phyloP scores from a whole-genome alignment of 306 rosid genomes.

The Quercus mongolica region DNA sequence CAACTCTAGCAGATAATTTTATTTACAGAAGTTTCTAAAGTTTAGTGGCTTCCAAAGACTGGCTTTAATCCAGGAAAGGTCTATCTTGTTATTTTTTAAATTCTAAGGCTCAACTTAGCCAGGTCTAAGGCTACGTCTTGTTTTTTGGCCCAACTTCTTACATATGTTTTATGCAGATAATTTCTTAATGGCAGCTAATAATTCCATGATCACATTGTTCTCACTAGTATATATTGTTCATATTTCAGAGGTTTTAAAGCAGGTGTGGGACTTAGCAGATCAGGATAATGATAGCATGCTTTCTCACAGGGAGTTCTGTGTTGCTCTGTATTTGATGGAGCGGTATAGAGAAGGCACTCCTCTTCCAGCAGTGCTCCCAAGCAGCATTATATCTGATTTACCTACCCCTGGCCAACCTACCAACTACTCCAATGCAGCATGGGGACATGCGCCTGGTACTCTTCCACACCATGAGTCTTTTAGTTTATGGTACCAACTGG shows the following conservation, averaged over 20 bases:
- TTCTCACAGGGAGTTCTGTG: constrained; percentile 93
- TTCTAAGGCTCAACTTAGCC: neutral
- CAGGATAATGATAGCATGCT: constrained; percentile 99
- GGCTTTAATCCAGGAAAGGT: neutral
- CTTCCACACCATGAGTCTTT: constrained; percentile 5
- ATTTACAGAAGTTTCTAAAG: neutral
- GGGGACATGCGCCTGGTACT: constrained; percentile 74
- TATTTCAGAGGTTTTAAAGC: constrained; percentile 90
- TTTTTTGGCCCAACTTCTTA: constrained; percentile 12
- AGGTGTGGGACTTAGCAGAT: constrained; percentile 99
- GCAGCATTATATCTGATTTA: constrained; percentile 62
- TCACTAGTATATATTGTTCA: constrained; percentile 35
- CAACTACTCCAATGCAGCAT: constrained; percentile 43
- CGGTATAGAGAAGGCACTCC: constrained; percentile 83
- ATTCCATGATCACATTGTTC: constrained; percentile 32
- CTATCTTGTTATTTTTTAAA: neutral
- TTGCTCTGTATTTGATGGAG: constrained; percentile 94
- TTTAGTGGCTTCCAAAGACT: neutral
- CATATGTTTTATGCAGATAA: neutral
- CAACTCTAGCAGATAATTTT: neutral
- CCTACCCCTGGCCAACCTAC: constrained; percentile 57
- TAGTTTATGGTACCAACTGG: constrained; percentile 8
- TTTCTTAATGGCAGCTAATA: constrained; percentile 20
- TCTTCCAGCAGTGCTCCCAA: constrained; percentile 84
- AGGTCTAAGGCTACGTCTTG: neutral